Evolutionary conservation across 768 basidiomycete genomes (phyloP), one percentile per base, ranked within the genome.

Genomic region (Auriscalpium vulgare): DNA sequence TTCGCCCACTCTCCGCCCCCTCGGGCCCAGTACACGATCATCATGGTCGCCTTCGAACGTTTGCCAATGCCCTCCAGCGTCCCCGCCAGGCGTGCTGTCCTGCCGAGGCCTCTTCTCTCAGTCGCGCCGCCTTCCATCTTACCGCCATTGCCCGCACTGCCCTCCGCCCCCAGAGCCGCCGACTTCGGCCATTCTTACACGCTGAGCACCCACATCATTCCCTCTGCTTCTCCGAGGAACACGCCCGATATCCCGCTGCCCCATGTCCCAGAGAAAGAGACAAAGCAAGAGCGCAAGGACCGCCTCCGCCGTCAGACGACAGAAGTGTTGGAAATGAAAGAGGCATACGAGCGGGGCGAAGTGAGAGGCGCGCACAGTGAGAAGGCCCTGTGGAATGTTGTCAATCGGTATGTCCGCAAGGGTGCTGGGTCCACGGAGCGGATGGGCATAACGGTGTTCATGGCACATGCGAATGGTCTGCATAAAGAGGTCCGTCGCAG

Each of bases 401-500:
- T 84, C 37, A 90, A 93, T 64, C 80, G 90, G 44, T 91, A 87
- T 66, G 78, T 79, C 34, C 74, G 74, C 62, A 69, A 67, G 46
- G 72, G 66, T 8, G 47, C 68, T 16, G 58, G 61, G 10, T 51
- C 43, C 14, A 53, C 59, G 8, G 56, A 52, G 36, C 51, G 55
- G 56, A 66, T 64, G 21, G 81, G 86, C 0, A 51, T 88, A 10
- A 95, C 91, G 0, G 68, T 95, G 51, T 79, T 94, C 59, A 74
- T 89, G 48, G 80, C 82, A 4, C 93, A 95, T 67, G 91, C 90
- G 2, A 95, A 91, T 68, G 92, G 94, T 1, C 87, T 95, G 62
- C 82, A 81, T 48, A 95, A 94, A 67, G 91, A 95, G 82, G 89
- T 83, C 53, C 49, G 80, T 59, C 37, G 38, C 11, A 35, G 1